A percentile compares a stretch with the other conserved stretches of the same genome.
Conservation (phyloP, 164 flowering plant species). For the Tetrastigma voinierianum region DNA sequence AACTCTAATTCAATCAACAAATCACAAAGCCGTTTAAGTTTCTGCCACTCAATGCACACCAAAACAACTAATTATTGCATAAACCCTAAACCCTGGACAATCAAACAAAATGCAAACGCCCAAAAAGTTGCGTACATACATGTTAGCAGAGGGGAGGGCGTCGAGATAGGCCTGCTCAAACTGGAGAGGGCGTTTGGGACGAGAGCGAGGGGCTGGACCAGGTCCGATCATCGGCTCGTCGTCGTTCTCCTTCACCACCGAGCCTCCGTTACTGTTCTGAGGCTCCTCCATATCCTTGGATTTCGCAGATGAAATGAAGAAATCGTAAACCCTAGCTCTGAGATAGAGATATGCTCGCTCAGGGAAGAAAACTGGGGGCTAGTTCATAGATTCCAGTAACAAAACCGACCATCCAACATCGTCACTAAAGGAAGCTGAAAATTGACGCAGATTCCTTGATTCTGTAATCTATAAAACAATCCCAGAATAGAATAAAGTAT, state of each 20-base stretch:
- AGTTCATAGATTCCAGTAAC: too few relatives aligned
- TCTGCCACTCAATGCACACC: background rate
- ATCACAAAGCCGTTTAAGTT: background rate
- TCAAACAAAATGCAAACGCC: background rate
- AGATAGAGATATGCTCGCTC: too few relatives aligned
- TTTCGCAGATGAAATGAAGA: background rate
- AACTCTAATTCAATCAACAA: background rate
- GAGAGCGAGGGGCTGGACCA: slow-evolving; percentile 66
- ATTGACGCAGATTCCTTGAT: too few relatives aligned
- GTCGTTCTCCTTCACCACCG: slow-evolving; percentile 25
- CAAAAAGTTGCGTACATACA: slow-evolving; percentile 34
- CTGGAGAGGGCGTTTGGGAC: slow-evolving; percentile 86
- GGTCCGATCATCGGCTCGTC: slow-evolving; percentile 74
- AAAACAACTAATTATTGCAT: background rate
- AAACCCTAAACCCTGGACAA: background rate
- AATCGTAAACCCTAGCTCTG: too few relatives aligned
- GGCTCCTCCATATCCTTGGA: slow-evolving; percentile 29
- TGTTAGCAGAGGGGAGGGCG: slow-evolving; percentile 86
- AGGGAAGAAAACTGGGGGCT: too few relatives aligned
- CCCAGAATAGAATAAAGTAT: too few relatives aligned
- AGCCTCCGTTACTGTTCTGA: slow-evolving; percentile 20
- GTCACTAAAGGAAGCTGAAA: too few relatives aligned
- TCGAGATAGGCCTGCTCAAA: slow-evolving; percentile 95
- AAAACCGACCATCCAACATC: too few relatives aligned
- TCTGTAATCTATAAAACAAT: too few relatives aligned